These are phyloP conservation scores for Artemisia tridentata DNA, from an alignment of 129 eudicot genomes.

Conservation along the genomic window DNA sequence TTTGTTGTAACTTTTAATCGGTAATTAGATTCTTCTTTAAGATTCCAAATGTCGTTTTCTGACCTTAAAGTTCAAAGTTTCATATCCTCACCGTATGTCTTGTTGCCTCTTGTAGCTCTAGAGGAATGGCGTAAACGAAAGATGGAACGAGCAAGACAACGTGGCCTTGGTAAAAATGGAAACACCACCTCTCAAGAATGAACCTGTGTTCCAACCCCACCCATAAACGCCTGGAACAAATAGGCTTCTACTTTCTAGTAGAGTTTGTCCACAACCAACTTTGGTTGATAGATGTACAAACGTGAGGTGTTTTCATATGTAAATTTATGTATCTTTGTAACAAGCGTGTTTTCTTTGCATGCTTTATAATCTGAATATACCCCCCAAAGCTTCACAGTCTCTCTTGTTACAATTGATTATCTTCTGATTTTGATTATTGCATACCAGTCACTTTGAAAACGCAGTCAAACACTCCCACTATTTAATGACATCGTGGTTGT, in stretches of 20 bases:
- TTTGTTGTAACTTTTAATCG: not conserved
- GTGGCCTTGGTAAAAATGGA: conserved; percentile 60
- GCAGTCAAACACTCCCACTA: too few relatives aligned
- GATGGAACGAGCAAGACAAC: conserved; percentile 82
- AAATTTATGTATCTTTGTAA: conserved; percentile 6
- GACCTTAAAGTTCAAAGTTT: conserved; percentile 24
- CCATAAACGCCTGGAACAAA: not conserved
- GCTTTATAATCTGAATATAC: not conserved
- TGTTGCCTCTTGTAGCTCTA: conserved; percentile 45
- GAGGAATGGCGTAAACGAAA: conserved; percentile 96
- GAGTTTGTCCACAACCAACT: not conserved
- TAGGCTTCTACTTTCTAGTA: not conserved
- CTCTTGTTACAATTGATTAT: too few relatives aligned
- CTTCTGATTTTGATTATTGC: too few relatives aligned
- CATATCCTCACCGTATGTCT: not conserved
- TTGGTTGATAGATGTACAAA: not conserved
- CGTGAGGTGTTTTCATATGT: conserved; percentile 8
- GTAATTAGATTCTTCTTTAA: not conserved
- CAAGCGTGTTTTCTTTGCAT: conserved; percentile 11
- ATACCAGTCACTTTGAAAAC: too few relatives aligned
- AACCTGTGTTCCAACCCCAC: conserved; percentile 11
- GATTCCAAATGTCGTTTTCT: conserved; percentile 5
- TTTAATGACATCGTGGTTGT: too few relatives aligned
- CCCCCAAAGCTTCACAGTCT: too few relatives aligned
- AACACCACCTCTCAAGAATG: conserved; percentile 35